These are phyloP conservation scores for Pneumocystis wakefieldiae DNA, from an alignment of 1,139 yeast species.

Conservation along the genomic window DNA sequence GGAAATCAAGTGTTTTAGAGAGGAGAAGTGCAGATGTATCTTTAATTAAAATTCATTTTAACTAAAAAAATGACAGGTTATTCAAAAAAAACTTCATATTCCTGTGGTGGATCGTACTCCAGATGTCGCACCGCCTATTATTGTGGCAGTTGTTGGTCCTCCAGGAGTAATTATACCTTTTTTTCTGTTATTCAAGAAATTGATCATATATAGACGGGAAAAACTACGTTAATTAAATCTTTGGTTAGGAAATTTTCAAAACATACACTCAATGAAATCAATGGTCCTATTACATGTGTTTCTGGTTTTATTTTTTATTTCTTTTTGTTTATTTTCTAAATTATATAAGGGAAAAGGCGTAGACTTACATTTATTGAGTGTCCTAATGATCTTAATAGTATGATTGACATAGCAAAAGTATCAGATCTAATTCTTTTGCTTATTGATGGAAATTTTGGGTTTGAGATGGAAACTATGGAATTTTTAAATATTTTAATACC, in stretches of 20 bases:
- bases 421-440: conserved; percentile 81
- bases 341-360: conserved; percentile 59
- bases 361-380: conserved; percentile 89
- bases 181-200: neutral
- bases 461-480: conserved; percentile 99
- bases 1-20: neutral
- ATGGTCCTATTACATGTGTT: conserved; percentile 96
- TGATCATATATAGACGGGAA: conserved; percentile 44
- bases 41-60: neutral
- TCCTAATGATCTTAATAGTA: conserved; percentile 78
- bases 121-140: conserved; percentile 90
- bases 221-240: conserved; percentile 81
- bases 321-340: neutral
- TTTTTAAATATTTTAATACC: conserved; percentile 90
- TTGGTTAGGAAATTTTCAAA: conserved; percentile 81
- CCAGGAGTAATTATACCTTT: conserved; percentile 41
- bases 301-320: conserved; percentile 24
- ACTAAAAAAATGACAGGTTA: neutral
- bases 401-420: conserved; percentile 91
- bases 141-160: conserved; percentile 95
- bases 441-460: conserved; percentile 94
- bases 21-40: neutral
- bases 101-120: conserved; percentile 98
- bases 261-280: conserved; percentile 66
- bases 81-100: conserved; percentile 73